These are phyloP conservation scores for Oryza officinalis DNA, from an alignment of 176 grass and related monocot species.

Conservation along the genomic window DNA sequence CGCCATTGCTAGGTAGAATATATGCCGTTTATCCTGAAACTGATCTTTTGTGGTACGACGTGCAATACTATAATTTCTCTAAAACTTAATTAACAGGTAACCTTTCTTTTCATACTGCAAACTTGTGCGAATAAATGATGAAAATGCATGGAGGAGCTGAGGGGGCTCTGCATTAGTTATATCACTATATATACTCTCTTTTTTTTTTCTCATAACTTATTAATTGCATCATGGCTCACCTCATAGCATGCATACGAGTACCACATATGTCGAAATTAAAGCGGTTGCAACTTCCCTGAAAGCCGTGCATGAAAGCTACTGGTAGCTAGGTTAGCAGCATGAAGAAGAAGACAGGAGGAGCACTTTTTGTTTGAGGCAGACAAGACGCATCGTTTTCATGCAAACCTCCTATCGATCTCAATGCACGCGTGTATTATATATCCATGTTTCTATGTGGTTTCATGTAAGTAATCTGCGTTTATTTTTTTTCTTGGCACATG, in stretches of 20 bases:
- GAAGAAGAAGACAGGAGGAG: not conserved
- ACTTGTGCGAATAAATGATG: not conserved
- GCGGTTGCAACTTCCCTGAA: not conserved
- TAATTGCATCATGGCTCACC: too few species aligned
- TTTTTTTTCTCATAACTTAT: too few species aligned
- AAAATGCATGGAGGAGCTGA: not conserved
- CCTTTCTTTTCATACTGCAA: not conserved
- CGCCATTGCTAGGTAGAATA: not conserved
- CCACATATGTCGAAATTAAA: not conserved
- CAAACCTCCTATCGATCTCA: too few species aligned
- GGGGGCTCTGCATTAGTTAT: too few species aligned
- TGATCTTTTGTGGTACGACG: not conserved
- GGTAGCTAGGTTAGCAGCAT: not conserved
- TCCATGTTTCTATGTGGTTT: not conserved
- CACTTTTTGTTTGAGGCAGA: not conserved
- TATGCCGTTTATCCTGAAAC: not conserved
- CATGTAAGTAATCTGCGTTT: not conserved
- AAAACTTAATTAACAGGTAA: not conserved
- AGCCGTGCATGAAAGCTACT: not conserved
- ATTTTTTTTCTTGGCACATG: not conserved
- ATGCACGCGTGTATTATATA: not conserved
- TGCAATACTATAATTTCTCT: not conserved
- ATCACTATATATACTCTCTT: too few species aligned
- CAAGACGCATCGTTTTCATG: not conserved
- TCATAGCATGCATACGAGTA: not conserved